Conservation (phyloP, 345 rosid genomes). For the Syzygium aqueum region DNA sequence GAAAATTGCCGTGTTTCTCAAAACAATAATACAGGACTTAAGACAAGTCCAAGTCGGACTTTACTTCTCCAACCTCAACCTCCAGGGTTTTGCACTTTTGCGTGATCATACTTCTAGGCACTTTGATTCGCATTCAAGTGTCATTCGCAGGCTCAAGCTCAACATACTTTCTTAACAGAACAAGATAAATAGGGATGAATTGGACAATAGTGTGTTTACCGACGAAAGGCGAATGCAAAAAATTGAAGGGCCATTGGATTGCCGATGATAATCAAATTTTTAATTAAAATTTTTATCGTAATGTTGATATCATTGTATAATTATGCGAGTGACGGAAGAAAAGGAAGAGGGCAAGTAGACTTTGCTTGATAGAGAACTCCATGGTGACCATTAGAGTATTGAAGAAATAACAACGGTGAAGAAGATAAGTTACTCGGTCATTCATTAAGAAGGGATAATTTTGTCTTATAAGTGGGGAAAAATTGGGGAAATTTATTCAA, state of each 20-base stretch:
- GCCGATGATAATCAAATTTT: neutral
- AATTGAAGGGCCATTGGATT: neutral
- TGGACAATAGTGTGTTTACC: neutral
- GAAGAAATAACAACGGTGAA: neutral
- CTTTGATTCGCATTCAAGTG: neutral
- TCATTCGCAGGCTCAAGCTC: neutral
- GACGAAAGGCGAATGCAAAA: neutral
- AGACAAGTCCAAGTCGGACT: neutral
- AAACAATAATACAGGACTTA: neutral
- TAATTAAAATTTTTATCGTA: neutral
- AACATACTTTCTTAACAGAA: neutral
- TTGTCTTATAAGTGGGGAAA: neutral
- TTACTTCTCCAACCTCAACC: neutral
- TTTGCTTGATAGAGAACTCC: neutral
- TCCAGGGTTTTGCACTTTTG: neutral
- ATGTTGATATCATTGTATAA: neutral
- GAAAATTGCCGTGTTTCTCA: neutral
- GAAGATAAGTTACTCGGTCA: neutral
- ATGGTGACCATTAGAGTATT: neutral
- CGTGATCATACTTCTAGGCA: neutral
- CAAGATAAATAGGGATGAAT: neutral
- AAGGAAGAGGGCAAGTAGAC: neutral
- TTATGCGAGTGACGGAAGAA: neutral
- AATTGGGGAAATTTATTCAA: no score
- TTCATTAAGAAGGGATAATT: neutral